These are phyloP conservation scores for Adansonia madagascariensis DNA, from an alignment of 441 rosid species.

Conservation along the genomic window DNA sequence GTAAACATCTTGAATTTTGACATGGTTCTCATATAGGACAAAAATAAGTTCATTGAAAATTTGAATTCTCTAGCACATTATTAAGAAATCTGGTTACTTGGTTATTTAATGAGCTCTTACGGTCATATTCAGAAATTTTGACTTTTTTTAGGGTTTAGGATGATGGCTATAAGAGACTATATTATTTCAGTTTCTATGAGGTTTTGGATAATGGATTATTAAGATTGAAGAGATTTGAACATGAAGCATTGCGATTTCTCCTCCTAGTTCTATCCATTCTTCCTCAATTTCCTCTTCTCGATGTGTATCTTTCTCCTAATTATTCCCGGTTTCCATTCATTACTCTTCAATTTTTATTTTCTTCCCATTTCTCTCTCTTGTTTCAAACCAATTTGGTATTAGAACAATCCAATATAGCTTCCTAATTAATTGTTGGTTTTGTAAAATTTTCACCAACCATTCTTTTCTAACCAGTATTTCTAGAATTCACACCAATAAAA, in stretches of 20 bases:
- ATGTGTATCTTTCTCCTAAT: neutral
- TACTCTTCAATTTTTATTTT: neutral
- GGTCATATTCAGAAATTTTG: neutral
- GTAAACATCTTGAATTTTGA: neutral
- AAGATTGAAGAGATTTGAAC: neutral
- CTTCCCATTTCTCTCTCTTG: neutral
- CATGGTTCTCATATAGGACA: neutral
- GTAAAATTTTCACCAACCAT: neutral
- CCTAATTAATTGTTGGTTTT: neutral
- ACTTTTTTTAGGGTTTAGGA: neutral
- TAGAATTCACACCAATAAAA: neutral
- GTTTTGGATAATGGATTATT: neutral
- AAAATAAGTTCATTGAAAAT: neutral
- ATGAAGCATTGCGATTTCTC: neutral
- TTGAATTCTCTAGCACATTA: neutral
- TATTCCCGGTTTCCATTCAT: neutral
- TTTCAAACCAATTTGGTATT: neutral
- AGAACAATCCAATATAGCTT: neutral
- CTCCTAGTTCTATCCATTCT: neutral
- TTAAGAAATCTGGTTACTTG: neutral
- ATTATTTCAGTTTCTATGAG: neutral
- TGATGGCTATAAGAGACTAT: neutral
- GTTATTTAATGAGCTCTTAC: neutral
- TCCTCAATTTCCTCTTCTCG: constrained; percentile 4
- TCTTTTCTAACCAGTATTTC: neutral